A percentile compares a stretch with the other conserved stretches of the same genome.
These are phyloP conservation scores for Bjerkandera adusta DNA, from an alignment of 1,284 basidiomycete genomes.

Conservation along the genomic window DNA sequence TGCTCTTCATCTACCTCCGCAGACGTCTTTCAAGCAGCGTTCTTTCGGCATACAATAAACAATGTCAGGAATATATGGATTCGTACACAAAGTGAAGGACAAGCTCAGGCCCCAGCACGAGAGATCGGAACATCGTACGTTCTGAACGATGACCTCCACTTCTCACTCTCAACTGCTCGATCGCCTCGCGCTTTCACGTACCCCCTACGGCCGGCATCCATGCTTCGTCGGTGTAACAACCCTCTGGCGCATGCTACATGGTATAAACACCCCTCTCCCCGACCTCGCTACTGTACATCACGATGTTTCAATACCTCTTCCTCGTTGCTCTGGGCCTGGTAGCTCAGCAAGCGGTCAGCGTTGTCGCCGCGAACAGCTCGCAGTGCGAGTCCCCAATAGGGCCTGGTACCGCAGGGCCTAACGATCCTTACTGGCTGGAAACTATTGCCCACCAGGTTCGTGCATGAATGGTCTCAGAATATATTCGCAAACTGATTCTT, in stretches of 20 bases:
- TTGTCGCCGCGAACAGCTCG: constrained; percentile 35
- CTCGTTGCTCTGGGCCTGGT: constrained; percentile 22
- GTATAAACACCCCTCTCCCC: constrained; percentile 20
- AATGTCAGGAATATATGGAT: too few species aligned
- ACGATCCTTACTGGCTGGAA: constrained; percentile 70
- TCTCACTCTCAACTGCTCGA: constrained; percentile 2
- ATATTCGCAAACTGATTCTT: too few species aligned
- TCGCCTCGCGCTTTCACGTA: too few species aligned
- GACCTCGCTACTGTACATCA: constrained; percentile 15
- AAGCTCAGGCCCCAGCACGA: constrained; percentile 1
- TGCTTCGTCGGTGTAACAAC: constrained; percentile 10
- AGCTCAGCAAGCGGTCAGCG: constrained; percentile 16
- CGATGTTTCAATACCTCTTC: constrained; percentile 23
- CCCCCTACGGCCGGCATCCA: too few species aligned
- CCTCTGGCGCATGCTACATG: constrained; percentile 10
- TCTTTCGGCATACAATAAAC: too few species aligned
- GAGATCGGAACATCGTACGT: constrained; percentile 12
- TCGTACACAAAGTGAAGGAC: constrained; percentile 6
- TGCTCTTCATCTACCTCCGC: too few species aligned
- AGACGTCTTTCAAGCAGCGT: too few species aligned
- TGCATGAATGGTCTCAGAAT: not conserved
- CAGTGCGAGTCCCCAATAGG: constrained; percentile 41
- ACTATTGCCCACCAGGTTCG: constrained; percentile 57
- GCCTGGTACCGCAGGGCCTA: constrained; percentile 51
- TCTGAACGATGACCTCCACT: too few species aligned